These are phyloP conservation scores for Magnaporthiopsis rhizophila DNA, from an alignment of 2,329 filamentous ascomycete genomes.

Conservation along the genomic window DNA sequence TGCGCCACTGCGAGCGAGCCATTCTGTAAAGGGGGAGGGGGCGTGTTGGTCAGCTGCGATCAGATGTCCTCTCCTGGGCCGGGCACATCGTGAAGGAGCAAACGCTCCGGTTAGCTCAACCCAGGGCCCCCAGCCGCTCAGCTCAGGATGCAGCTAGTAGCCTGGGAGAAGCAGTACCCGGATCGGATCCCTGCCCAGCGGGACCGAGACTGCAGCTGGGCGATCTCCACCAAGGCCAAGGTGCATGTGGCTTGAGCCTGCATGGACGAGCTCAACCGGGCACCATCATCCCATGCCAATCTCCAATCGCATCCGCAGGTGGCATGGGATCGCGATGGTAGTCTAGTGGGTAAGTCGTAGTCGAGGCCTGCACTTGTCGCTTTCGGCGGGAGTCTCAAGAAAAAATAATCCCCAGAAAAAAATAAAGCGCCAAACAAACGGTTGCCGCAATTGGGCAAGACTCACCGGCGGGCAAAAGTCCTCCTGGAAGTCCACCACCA, in stretches of 20 bases:
- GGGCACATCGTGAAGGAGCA: no score
- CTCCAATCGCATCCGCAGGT: background rate
- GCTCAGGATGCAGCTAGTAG: background rate
- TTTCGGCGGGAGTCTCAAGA: background rate
- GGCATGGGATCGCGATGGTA: background rate
- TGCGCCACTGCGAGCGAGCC: constrained; percentile 76
- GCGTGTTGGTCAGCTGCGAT: background rate
- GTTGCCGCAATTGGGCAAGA: constrained; percentile 10
- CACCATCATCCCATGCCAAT: background rate
- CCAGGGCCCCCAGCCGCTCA: background rate
- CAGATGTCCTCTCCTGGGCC: no score
- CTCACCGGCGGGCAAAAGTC: constrained; percentile 88
- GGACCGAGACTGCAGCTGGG: no score
- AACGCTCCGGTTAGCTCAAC: background rate
- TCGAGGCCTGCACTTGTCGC: no score
- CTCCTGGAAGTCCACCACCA: constrained; percentile 86
- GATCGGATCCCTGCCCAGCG: no score
- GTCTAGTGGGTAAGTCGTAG: no score
- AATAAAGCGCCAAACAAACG: background rate
- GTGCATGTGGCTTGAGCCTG: background rate
- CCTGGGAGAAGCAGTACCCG: no score
- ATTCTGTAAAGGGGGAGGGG: constrained; percentile 39
- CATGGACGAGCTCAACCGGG: background rate
- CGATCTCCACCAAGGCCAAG: background rate
- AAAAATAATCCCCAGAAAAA: background rate